Evolutionary conservation across 164 flowering plant species (phyloP), one percentile per base, ranked within the genome.

Genomic region (Nymphaea thermarum): DNA sequence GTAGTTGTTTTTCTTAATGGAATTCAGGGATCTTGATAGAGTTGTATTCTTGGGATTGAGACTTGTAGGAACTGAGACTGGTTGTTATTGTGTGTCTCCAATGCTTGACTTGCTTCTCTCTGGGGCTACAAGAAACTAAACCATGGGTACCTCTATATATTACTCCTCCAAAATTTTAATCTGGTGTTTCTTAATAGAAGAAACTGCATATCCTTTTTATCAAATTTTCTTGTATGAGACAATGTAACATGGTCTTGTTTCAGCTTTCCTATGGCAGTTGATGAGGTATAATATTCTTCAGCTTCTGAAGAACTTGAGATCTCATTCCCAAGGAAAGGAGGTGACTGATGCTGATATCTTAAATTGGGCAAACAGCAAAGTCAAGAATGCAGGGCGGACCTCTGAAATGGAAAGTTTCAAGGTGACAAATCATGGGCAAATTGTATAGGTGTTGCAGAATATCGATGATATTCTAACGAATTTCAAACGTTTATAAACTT

Each of bases 181-280:
- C 36, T 1, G 36, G 36, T 25, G 36, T 25, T 25, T 25, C 36
- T 25, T 25, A 25, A 25, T 25, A 25, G 36, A 25, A 25, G 36
- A 1, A 25, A 25, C 36, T 25, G 36, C 36, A 25, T 25, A 25
- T 25, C 36, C 36, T 25, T 25, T 25, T 25, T 25, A 25, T 25
- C 36, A 25, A 25, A 25, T 25, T 25, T 25, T 25, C 36, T 25
- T 25, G 1, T 25, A 25, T 25, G 36, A 25, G 36, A 25, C 36
- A 25, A 25, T 25, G 36, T 25, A 25, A 25, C 36, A 25, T 25
- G 36, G 36, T 41, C 70, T n/a, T 76, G 10, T 79, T 78, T 72
- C 94, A 93, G 98, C 97, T 65, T 89, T 83, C 71, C 77, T 93
- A 6, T 91, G 98, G 98, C 97, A 91, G 82, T 76, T 93, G 78